Conservation (phyloP, 2,329 filamentous ascomycete genomes). For the Fusarium setosum region DNA sequence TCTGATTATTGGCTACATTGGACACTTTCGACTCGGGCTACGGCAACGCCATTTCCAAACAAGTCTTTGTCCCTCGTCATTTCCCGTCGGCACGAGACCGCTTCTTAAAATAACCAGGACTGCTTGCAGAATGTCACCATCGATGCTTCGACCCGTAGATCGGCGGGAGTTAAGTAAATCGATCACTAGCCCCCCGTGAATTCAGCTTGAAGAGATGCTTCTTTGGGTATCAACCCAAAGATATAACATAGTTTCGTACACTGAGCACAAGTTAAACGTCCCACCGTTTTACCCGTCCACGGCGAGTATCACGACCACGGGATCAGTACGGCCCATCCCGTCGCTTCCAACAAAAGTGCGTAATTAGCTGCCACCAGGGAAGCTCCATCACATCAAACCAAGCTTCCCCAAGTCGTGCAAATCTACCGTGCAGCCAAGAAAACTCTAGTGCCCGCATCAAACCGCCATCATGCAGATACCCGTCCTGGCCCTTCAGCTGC, state of each 20-base stretch:
- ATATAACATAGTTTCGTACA: not conserved
- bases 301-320: not conserved
- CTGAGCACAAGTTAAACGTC: conserved; percentile 19
- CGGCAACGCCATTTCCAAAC: conserved; percentile 4
- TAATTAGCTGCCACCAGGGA: not conserved
- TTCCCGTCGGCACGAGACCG: not conserved
- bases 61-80: not conserved
- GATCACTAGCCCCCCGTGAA: no score
- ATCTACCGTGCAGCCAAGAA: not conserved
- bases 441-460: conserved; percentile 7
- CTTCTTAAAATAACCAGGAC: not conserved
- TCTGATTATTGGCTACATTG: not conserved
- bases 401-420: not conserved
- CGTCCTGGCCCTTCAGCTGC: conserved; percentile 17
- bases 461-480: conserved; percentile 8
- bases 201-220: not conserved
- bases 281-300: conserved; percentile 19
- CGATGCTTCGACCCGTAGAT: conserved; percentile 8
- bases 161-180: not conserved
- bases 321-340: not conserved
- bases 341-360: conserved; percentile 9
- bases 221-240: not conserved
- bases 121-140: not conserved
- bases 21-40: not conserved
- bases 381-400: not conserved